Evolutionary conservation across 2,329 filamentous ascomycete genomes (phyloP).

Genomic region (Ascochyta fabae): DNA sequence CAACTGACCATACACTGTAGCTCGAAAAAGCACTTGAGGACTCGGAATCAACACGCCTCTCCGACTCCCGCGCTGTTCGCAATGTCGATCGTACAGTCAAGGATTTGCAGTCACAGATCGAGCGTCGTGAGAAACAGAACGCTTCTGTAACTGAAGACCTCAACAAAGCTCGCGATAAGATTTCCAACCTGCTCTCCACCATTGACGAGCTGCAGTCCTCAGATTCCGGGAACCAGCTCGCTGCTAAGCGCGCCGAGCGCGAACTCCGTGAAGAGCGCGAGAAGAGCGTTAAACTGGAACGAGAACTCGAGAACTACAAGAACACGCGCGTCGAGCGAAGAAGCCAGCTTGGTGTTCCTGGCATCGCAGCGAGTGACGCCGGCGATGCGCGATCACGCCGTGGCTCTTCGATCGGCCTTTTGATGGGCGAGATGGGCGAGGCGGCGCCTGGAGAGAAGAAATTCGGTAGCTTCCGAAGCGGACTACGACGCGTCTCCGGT

Average conservation of each 20-base stretch:
- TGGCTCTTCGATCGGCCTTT: conserved; percentile 51
- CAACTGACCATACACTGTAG: conserved; percentile 54
- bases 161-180: conserved; percentile 83
- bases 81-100: conserved; percentile 94
- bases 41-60: conserved; percentile 78
- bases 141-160: conserved; percentile 82
- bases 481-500: conserved; percentile 53
- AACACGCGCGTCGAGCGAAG: conserved; percentile 68
- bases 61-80: conserved; percentile 84
- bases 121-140: conserved; percentile 90
- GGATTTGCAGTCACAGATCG: conserved; percentile 89
- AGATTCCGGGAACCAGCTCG: conserved; percentile 81
- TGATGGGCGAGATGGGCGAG: conserved; percentile 46
- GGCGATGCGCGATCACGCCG: conserved; percentile 52
- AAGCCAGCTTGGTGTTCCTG: conserved; percentile 44
- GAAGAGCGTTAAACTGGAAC: conserved; percentile 79
- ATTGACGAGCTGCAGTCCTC: conserved; percentile 94
- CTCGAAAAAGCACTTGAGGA: conserved; percentile 87
- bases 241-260: conserved; percentile 83
- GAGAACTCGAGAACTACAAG: conserved; percentile 86
- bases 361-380: conserved; percentile 50
- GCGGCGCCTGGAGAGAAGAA: conserved; percentile 41
- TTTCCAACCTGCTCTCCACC: conserved; percentile 84
- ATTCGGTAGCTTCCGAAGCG: conserved; percentile 40
- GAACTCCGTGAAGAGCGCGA: conserved; percentile 90